Evolutionary conservation across 163 green algal genomes (phyloP).

Genomic region (Picocystis sp.): DNA sequence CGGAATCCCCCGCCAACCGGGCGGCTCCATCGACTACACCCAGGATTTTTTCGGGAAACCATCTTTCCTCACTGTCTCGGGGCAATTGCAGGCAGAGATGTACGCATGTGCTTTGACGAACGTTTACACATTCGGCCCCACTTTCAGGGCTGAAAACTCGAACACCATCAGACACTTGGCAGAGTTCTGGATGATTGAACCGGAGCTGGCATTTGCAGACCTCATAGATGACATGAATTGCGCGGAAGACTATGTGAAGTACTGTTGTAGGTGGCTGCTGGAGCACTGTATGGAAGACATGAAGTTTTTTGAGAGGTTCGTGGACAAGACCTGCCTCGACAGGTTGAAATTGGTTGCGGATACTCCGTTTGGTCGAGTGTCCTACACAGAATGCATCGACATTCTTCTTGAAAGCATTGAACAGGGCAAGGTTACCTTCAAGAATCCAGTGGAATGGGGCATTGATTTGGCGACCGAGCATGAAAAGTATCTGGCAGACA

Average conservation of each 20-base stretch:
- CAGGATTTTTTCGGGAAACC: slow-evolving; percentile 77
- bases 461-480: slow-evolving; percentile 86
- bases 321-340: slow-evolving; percentile 18
- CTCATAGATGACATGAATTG: slow-evolving; percentile 34
- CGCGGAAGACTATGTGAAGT: slow-evolving; percentile 30
- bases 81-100: slow-evolving; percentile 70
- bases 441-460: slow-evolving; percentile 72
- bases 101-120: slow-evolving; percentile 60
- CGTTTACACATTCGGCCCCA: slow-evolving; percentile 88
- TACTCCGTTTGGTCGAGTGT: slow-evolving; percentile 18
- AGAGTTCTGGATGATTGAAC: slow-evolving; percentile 99
- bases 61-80: slow-evolving; percentile 75
- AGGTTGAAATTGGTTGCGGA: slow-evolving; percentile 14
- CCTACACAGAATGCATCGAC: slow-evolving; percentile 46
- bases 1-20: slow-evolving; percentile 1
- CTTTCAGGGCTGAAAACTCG: slow-evolving; percentile 88
- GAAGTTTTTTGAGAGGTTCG: slow-evolving; percentile 30
- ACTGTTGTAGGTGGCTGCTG: slow-evolving; percentile 29
- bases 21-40: slow-evolving; percentile 56
- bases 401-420: slow-evolving; percentile 18
- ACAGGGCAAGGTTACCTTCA: slow-evolving; percentile 37
- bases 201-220: slow-evolving; percentile 92
- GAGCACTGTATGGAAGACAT: slow-evolving; percentile 45
- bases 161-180: slow-evolving; percentile 89
- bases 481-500: slow-evolving; percentile 75